Base-by-base conservation (phyloP, 352 stramenopile genomes). In the Phytophthora europaea region DNA sequence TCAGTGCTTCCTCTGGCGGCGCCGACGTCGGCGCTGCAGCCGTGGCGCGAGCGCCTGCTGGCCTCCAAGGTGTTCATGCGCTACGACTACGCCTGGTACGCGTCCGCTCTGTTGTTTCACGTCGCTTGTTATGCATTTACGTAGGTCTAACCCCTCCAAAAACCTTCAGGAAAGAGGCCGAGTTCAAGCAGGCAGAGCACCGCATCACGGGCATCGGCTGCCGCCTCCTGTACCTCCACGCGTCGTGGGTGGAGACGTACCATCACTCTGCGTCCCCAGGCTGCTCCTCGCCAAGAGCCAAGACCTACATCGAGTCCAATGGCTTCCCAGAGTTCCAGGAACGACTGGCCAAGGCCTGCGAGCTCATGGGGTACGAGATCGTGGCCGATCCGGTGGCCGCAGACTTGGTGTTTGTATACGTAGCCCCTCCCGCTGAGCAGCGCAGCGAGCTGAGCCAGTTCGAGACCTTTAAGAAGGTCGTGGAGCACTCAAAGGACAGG, bases 31-130 rank as follows among this genome's bases (percentile, higher is more conserved):
- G 78, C 69, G 43, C 48, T 77, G 36, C 61, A 65, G 74, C 72
- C 66, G 5, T 79, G 72, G 71, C 87, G 87, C 55, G 76, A 87
- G 73, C 84, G 80, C 18, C 79, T 94, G 28, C 36, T 86, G 28
- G 71, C 66, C 33, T 68, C 84, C 26, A 79, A 82, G 12, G 77
- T 94, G 61, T 81, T 89, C 62, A 96, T 96, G 88, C 87, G 89
- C 60, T 94, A 96, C 61, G 89, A 96, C 63, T 96, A 96, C 63
- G 89, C 89, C 1, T 96, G 89, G 89, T 90, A 69, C 43, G 76
- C 12, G 20, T 57, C 20, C 43, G 48, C 51, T 65, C 16, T 66
- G 18, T 51, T 43, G 60, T 57, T 56, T 59, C 23, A 54, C 43
- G 50, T 43, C 57, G 28, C 6, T 50, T 79, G 10, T 54, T 12